Conservation (phyloP, 345 rosid species). For the Salix purpurea region DNA sequence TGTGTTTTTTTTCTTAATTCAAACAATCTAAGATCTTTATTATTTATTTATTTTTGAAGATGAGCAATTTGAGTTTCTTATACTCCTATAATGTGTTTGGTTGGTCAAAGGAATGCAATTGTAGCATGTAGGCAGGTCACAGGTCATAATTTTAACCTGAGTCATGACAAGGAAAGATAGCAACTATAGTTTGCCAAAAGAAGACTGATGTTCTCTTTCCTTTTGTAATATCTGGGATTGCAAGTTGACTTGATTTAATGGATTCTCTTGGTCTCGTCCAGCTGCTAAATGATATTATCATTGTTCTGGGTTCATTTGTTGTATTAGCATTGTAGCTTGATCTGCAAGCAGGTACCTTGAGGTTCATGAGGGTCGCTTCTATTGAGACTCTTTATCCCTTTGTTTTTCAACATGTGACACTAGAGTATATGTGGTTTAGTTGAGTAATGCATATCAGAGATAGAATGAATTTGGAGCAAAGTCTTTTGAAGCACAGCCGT, state of each 20-base stretch:
- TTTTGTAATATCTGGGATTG: not conserved
- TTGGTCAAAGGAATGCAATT: not conserved
- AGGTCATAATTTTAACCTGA: not conserved
- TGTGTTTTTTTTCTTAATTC: not conserved
- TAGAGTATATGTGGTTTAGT: not conserved
- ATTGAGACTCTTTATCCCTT: not conserved
- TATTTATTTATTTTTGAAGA: not conserved
- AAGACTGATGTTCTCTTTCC: not conserved
- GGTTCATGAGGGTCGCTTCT: not conserved
- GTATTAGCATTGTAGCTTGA: not conserved
- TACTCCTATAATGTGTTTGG: not conserved
- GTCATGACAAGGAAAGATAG: not conserved
- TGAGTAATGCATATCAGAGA: not conserved
- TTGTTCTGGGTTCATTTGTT: not conserved
- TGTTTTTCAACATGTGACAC: not conserved
- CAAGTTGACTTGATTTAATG: not conserved
- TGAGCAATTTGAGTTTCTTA: slow-evolving; percentile 6
- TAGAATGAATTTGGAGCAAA: not conserved
- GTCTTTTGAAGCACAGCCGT: not conserved
- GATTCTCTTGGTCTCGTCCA: not conserved
- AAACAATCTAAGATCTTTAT: not conserved
- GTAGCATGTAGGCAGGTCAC: not conserved
- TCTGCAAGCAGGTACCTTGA: not conserved
- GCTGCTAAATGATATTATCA: not conserved
- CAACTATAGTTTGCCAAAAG: not conserved